Percentiles rank a stretch among this genome's conserved stretches.
phyloP scores from a whole-genome alignment of 1,284 basidiomycete species.

The Fomes fomentarius region DNA sequence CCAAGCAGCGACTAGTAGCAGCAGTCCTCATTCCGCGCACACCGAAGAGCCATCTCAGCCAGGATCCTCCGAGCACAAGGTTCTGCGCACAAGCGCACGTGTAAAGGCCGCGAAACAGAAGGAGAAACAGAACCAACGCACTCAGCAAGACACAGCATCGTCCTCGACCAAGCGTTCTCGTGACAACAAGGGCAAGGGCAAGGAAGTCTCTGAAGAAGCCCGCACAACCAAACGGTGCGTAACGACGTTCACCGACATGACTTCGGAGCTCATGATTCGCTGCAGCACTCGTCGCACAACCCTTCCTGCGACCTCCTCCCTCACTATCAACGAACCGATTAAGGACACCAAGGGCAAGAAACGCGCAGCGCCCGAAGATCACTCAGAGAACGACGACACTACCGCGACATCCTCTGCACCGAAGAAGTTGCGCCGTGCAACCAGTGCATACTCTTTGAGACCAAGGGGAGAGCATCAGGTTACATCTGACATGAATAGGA shows the following conservation, averaged over 20 bases:
- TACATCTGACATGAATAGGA: constrained; percentile 69
- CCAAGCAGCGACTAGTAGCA: constrained; percentile 67
- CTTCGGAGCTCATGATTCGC: constrained; percentile 14
- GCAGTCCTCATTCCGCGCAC: constrained; percentile 45
- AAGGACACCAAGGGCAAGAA: constrained; percentile 84
- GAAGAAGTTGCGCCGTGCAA: constrained; percentile 59
- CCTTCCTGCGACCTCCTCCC: constrained; percentile 45
- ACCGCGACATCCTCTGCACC: constrained; percentile 45
- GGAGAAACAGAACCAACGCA: constrained; percentile 49
- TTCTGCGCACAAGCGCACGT: constrained; percentile 72
- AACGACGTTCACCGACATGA: constrained; percentile 15
- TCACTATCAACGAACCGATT: constrained; percentile 75
- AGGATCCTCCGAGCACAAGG: constrained; percentile 43
- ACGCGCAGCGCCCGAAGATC: constrained; percentile 71
- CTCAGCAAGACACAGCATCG: constrained; percentile 42
- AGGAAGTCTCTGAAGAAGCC: constrained; percentile 56
- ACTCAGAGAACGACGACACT: constrained; percentile 64
- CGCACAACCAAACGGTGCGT: constrained; percentile 63
- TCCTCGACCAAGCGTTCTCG: constrained; percentile 57
- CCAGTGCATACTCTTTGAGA: constrained; percentile 65
- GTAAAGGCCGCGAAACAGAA: constrained; percentile 77
- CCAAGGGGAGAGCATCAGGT: constrained; percentile 53
- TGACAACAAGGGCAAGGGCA: constrained; percentile 68
- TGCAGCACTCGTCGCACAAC: constrained; percentile 61
- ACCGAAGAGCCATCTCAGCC: constrained; percentile 33